Evolutionary conservation across 176 grass and related monocot genomes (phyloP), one percentile per base, ranked within the genome.

Genomic region (Elymus sibiricus): DNA sequence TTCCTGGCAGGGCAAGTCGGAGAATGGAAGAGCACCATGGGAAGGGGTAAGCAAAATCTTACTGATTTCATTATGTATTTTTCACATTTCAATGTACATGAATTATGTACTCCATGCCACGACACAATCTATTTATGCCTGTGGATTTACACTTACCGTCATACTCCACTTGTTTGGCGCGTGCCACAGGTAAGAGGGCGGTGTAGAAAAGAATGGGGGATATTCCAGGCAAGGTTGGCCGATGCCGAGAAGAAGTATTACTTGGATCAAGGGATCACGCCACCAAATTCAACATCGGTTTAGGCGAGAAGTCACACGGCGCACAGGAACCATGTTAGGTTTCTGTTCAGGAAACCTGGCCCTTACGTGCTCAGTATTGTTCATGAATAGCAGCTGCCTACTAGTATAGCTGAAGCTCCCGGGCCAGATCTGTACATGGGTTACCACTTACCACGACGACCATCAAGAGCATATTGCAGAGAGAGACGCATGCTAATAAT

Each of bases 141-240:
- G 29, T 81, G 19, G 73, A 55, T 75, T 46, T 70, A 6, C 16
- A 65, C 38, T 84, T 51, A 59, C 32, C 16, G 5, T 79, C 55
- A 32, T 79, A 49, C 19, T 58, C 51, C 53, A 58, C 76, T 51
- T 86, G 44, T 62, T 59, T n/a, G 27, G 0, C 1, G 46, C 24
- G 16, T 4, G 13, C 37, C 9, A 21, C 77, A 98, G 95, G 95
- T 98, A 58, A 83, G 95, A 89, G 87, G 89, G 10, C 91, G 95
- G 11, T 98, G 95, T 71, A 93, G 93, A 61, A 98, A 90, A 89
- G 95, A 98, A 58, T 98, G 93, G 95, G 89, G 83, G 27, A 93
- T 98, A 59, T 98, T 98, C 87, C 95, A 92, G 85, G 77, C 79
- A 26, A 87, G 95, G 77, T 28, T 98, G 83, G 66, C 87, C 15